phyloP scores from a whole-genome alignment of 768 basidiomycete species.

The Trametes elegans region DNA sequence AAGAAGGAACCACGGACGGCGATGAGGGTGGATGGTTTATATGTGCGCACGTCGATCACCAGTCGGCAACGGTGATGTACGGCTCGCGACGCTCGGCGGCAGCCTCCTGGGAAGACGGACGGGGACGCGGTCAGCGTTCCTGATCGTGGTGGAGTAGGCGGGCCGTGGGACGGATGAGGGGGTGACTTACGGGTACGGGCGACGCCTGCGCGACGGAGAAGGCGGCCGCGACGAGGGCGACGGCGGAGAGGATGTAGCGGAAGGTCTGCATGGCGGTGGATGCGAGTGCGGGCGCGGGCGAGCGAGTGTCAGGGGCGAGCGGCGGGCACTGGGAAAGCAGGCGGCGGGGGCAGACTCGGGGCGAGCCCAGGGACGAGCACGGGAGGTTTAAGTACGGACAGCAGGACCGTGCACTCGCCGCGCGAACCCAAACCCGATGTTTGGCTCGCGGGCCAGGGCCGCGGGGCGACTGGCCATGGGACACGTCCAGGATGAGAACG shows the following conservation, averaged over 20 bases:
- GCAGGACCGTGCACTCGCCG: not conserved
- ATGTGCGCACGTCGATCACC: not conserved
- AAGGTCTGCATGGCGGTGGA: constrained; percentile 11
- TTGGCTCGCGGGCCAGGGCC: too few relatives aligned
- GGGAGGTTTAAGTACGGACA: constrained; percentile 4
- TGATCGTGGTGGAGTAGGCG: not conserved
- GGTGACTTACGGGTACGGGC: constrained; percentile 12
- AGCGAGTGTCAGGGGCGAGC: not conserved
- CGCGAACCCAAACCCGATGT: not conserved
- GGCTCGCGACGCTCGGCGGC: constrained; percentile 17
- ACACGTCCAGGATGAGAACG: too few relatives aligned
- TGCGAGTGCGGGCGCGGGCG: not conserved
- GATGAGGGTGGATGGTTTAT: too few relatives aligned
- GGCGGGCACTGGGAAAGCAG: not conserved
- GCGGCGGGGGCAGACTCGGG: not conserved
- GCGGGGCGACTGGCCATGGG: too few relatives aligned
- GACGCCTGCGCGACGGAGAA: constrained; percentile 13
- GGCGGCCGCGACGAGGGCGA: constrained; percentile 17
- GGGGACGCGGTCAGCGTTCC: not conserved
- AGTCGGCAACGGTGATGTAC: constrained; percentile 19
- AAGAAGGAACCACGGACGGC: not conserved
- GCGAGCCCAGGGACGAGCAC: not conserved
- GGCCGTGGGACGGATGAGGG: not conserved
- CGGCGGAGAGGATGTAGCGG: constrained; percentile 20
- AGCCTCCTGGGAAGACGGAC: not conserved